These are phyloP conservation scores for Barbatosphaeria neglecta DNA, from an alignment of 495 filamentous ascomycete species.

Conservation along the genomic window DNA sequence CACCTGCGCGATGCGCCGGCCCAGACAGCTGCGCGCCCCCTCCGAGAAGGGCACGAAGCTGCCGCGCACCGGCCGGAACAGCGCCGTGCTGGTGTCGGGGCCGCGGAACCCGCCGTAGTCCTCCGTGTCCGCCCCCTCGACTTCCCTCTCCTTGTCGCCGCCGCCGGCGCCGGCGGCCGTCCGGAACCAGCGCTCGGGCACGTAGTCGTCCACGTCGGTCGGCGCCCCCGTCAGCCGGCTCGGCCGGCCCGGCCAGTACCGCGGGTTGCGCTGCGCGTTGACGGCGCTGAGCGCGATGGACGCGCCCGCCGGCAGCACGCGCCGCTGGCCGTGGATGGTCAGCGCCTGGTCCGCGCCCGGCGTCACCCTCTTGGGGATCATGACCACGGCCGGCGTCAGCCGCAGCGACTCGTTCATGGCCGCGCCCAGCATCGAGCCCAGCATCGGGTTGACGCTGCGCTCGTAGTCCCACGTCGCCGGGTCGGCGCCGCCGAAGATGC, in stretches of 20 bases:
- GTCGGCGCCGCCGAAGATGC: constrained; percentile 37
- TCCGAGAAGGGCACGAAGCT: constrained; percentile 65
- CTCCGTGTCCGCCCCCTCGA: constrained; percentile 28
- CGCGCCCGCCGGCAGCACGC: constrained; percentile 36
- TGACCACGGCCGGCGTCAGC: constrained; percentile 46
- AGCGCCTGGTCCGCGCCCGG: constrained; percentile 36
- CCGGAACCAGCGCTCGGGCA: constrained; percentile 36
- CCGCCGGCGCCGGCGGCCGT: constrained; percentile 1
- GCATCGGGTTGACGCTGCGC: constrained; percentile 38
- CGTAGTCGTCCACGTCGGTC: constrained; percentile 33
- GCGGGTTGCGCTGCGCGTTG: constrained; percentile 48
- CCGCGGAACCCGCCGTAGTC: constrained; percentile 46
- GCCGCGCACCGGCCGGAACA: constrained; percentile 51
- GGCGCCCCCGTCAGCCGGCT: constrained; percentile 20
- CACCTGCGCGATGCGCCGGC: constrained; percentile 63
- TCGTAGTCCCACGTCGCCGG: constrained; percentile 53
- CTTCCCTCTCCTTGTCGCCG: constrained; percentile 1
- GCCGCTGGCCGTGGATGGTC: constrained; percentile 34
- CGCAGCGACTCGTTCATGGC: constrained; percentile 59
- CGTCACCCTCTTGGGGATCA: constrained; percentile 48
- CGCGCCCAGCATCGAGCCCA: constrained; percentile 51
- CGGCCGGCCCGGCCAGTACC: constrained; percentile 45
- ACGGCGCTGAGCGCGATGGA: constrained; percentile 34
- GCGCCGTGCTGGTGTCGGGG: constrained; percentile 37
- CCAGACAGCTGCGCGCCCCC: constrained; percentile 57